Percentiles rank a stretch among this genome's conserved stretches.
Evolutionary conservation across 1,284 basidiomycete species (phyloP).

Genomic region (Sporisorium reilianum): DNA sequence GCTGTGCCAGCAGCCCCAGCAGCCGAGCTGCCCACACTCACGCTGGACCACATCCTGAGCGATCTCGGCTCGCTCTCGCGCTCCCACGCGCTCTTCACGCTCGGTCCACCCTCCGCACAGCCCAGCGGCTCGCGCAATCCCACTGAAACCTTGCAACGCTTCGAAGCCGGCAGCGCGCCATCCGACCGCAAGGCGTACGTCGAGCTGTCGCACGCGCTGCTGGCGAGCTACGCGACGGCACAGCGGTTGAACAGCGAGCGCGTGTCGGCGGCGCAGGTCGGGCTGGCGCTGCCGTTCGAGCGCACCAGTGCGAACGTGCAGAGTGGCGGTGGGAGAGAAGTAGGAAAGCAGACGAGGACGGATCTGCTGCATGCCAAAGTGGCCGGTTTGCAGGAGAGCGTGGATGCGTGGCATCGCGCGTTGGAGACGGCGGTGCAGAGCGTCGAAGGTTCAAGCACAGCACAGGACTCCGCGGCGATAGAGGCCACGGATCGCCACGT

Average conservation of each 20-base stretch:
- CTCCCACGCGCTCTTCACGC: constrained; percentile 4
- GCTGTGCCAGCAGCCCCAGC: no score
- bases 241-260: constrained; percentile 31
- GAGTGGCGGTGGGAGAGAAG: neutral
- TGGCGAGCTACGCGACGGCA: constrained; percentile 15
- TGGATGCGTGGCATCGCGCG: constrained; percentile 30
- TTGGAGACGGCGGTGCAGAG: constrained; percentile 12
- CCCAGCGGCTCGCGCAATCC: neutral
- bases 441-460: constrained; percentile 2
- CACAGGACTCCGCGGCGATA: neutral
- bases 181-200: constrained; percentile 17
- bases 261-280: constrained; percentile 25
- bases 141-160: constrained; percentile 1
- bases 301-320: constrained; percentile 7
- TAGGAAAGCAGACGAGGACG: constrained; percentile 14
- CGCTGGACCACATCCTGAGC: constrained; percentile 30
- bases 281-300: constrained; percentile 33
- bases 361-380: constrained; percentile 45
- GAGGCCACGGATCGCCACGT: neutral
- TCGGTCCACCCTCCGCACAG: constrained; percentile 6
- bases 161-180: constrained; percentile 8
- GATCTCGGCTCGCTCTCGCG: constrained; percentile 18
- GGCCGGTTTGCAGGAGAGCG: constrained; percentile 29
- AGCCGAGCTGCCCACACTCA: constrained; percentile 19
- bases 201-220: constrained; percentile 21